phyloP scores from a whole-genome alignment of 192 early-diverging fungal genomes.

The Cetraspora pellucida region DNA sequence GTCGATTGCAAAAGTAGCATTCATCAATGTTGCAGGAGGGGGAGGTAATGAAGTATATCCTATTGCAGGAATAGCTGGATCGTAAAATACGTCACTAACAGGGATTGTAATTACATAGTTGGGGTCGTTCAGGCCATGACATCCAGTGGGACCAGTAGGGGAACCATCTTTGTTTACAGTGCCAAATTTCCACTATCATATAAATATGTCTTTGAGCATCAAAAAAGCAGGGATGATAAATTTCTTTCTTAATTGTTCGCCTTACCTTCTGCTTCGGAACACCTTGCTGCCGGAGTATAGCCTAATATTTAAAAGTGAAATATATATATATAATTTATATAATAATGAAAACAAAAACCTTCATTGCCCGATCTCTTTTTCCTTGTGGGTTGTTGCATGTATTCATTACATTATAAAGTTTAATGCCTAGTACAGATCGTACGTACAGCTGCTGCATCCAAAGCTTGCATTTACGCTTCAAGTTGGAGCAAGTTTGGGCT shows the following conservation, averaged over 20 bases:
- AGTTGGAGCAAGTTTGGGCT: conserved; percentile 12
- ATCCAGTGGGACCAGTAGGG: conserved; percentile 5
- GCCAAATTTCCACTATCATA: conserved; percentile 8
- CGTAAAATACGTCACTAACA: conserved; percentile 31
- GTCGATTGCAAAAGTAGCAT: conserved; percentile 17
- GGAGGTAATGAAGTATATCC: conserved; percentile 16
- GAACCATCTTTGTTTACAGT: conserved; percentile 29
- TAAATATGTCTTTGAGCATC: not conserved
- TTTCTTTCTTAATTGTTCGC: not conserved
- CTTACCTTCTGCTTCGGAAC: conserved; percentile 16
- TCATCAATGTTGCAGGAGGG: conserved; percentile 20
- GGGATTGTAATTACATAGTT: conserved; percentile 30
- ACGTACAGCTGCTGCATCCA: conserved; percentile 18
- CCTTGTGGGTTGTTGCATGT: conserved; percentile 25
- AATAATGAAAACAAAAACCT: conserved; percentile 25
- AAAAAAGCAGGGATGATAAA: not conserved
- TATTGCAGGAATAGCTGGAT: conserved; percentile 17
- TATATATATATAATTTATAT: conserved; percentile 8
- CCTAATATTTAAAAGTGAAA: conserved; percentile 30
- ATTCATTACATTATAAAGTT: not conserved
- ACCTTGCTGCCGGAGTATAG: conserved; percentile 25
- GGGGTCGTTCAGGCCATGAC: conserved; percentile 7
- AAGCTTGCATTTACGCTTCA: conserved; percentile 11
- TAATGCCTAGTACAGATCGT: conserved; percentile 24
- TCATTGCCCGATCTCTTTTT: conserved; percentile 20